Percentiles rank a stretch among this genome's conserved stretches.
These are phyloP conservation scores for Coemansia sp. DNA, from an alignment of 192 early-diverging fungal genomes.

Conservation along the genomic window DNA sequence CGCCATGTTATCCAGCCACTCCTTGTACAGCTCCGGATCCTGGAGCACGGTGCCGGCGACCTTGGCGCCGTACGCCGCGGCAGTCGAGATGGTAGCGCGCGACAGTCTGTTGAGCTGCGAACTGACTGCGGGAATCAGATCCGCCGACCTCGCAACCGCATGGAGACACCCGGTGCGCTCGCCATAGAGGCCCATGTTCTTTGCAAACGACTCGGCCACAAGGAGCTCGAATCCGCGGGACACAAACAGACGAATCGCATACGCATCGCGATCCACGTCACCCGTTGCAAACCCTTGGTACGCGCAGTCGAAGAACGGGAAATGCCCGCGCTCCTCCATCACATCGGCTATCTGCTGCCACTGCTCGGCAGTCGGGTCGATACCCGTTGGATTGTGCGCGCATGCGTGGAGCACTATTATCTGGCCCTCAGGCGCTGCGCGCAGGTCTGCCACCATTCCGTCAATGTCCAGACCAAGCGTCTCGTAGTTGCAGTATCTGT, in stretches of 20 bases:
- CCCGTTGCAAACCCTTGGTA: conserved; percentile 99
- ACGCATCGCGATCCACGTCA: conserved; percentile 86
- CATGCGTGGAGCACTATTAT: conserved; percentile 94
- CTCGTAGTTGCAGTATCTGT: conserved; percentile 86
- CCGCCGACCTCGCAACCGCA: conserved; percentile 62
- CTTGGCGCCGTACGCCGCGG: conserved; percentile 86
- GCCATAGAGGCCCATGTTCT: conserved; percentile 98
- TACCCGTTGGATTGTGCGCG: conserved; percentile 99
- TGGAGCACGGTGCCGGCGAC: conserved; percentile 85
- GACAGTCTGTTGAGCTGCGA: conserved; percentile 85
- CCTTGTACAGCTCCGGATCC: conserved; percentile 70
- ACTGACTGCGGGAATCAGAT: conserved; percentile 60
- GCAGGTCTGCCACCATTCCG: conserved; percentile 69
- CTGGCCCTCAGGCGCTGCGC: conserved; percentile 72
- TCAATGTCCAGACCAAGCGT: conserved; percentile 79
- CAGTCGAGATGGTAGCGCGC: conserved; percentile 87
- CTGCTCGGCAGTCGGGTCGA: conserved; percentile 92
- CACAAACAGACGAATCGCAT: conserved; percentile 92
- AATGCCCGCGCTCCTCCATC: conserved; percentile 75
- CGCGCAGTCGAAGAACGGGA: conserved; percentile 97
- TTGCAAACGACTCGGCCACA: conserved; percentile 91
- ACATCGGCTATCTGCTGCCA: conserved; percentile 91
- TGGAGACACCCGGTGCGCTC: conserved; percentile 89
- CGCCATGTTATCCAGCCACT: conserved; percentile 79
- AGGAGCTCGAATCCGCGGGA: conserved; percentile 88